These are phyloP conservation scores for Alternaria sp. DNA, from an alignment of 2,329 filamentous ascomycete species.

Conservation along the genomic window DNA sequence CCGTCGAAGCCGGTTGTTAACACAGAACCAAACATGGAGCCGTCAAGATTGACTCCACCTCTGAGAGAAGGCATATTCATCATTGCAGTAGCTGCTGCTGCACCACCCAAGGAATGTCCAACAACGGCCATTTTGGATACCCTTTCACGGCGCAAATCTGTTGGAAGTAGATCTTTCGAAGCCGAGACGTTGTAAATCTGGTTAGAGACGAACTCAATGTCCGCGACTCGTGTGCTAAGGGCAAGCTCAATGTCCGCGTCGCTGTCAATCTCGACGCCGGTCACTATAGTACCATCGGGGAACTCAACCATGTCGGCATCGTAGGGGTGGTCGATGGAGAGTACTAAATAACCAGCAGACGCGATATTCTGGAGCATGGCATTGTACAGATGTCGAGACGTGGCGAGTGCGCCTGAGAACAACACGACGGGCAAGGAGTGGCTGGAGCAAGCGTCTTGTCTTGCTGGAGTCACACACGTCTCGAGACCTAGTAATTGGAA, in stretches of 20 bases:
- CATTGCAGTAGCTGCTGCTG: conserved; percentile 34
- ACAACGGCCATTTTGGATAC: conserved; percentile 28
- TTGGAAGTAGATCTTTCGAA: conserved; percentile 1
- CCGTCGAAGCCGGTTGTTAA: conserved; percentile 20
- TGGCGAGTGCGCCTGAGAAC: conserved; percentile 58
- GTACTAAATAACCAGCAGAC: conserved; percentile 57
- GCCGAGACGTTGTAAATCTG: conserved; percentile 28
- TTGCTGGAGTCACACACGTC: conserved; percentile 18
- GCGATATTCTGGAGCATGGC: conserved; percentile 57
- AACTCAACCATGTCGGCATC: conserved; percentile 61
- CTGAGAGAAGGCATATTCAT: conserved; percentile 23
- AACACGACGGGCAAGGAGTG: conserved; percentile 42
- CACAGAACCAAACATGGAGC: conserved; percentile 37
- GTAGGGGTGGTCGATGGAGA: conserved; percentile 61
- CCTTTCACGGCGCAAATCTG: not conserved
- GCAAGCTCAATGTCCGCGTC: conserved; percentile 32
- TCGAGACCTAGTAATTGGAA: conserved; percentile 29
- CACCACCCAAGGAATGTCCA: conserved; percentile 51
- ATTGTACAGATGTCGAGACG: conserved; percentile 55
- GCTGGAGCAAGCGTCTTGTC: not conserved
- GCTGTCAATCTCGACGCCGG: conserved; percentile 34
- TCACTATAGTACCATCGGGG: conserved; percentile 51
- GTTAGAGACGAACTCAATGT: conserved; percentile 31
- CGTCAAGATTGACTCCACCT: conserved; percentile 50
- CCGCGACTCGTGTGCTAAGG: conserved; percentile 30